Base-by-base conservation (phyloP, 129 eudicot species). In the Chrysanthemum lavandulifolium region DNA sequence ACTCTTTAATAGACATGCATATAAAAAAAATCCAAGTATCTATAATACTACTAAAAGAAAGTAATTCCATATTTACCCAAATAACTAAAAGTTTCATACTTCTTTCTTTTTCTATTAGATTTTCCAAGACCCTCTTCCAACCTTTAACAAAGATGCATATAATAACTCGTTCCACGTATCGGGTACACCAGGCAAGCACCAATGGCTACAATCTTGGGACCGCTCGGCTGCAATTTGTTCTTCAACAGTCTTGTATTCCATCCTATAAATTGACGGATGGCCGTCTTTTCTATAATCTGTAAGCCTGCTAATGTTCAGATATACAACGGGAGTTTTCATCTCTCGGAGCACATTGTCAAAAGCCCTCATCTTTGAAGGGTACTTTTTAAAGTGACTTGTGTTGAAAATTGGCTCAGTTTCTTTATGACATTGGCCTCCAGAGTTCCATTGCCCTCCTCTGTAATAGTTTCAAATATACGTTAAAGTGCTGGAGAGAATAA, bases 151-250 rank as follows among this genome's bases (percentile, higher is more conserved):
- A 62, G 96, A 89, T 12, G 85, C 92, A 69, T 93, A 93, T 25
- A 93, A 78, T 81, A 93, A 74, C 83, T 93, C 96, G 18, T 93
- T 93, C 96, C 98, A 93, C 53, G 92, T 82, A 61, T 93, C 98
- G 0, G 98, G 98, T 29, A 93, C 96, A 27, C 98, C 98, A 0
- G 98, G 98, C 83, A 93, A 80, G 78, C 98, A 93, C 96, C 97
- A 93, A 74, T 93, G 96, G 67, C 98, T 93, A 85, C 98, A 93
- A 79, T 93, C 98, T 71, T 93, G 95, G 3, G 82, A n/a, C n/a
- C n/a, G n/a, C n/a, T n/a, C 73, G 10, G 74, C 76, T 77, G n/a
- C n/a, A n/a, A n/a, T n/a, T n/a, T n/a, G n/a, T n/a, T n/a, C n/a
- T n/a, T n/a, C n/a, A n/a, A n/a, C n/a, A n/a, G n/a, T n/a, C n/a